A percentile compares a stretch with the other conserved stretches of the same genome.
Conservation (phyloP, 2,329 filamentous ascomycete genomes). For the Colletotrichum tofieldiae region DNA sequence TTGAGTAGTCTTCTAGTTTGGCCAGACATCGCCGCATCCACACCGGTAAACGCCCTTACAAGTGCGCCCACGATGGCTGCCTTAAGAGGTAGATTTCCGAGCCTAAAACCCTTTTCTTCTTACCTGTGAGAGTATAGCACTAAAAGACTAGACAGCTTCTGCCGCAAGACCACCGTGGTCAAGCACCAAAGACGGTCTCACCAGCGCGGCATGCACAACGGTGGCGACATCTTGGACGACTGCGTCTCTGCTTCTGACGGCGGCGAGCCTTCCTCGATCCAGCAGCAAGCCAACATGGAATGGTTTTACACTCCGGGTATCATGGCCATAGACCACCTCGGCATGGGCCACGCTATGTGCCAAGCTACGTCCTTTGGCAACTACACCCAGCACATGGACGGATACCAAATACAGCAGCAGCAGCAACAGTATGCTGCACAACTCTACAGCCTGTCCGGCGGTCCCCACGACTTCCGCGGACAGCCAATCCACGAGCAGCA, state of each 20-base stretch:
- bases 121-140: conserved; percentile 20
- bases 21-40: conserved; percentile 77
- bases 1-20: conserved; percentile 73
- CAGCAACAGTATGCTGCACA: conserved; percentile 56
- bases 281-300: conserved; percentile 66
- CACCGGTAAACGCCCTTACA: conserved; percentile 77
- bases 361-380: conserved; percentile 70
- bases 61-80: conserved; percentile 74
- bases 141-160: conserved; percentile 68
- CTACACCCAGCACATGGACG: conserved; percentile 66
- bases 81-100: conserved; percentile 68
- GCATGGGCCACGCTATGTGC: conserved; percentile 59
- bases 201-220: conserved; percentile 71
- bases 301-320: conserved; percentile 61
- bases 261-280: conserved; percentile 73
- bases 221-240: conserved; percentile 68
- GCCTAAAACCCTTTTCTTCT: not conserved
- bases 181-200: conserved; percentile 77
- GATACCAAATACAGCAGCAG: conserved; percentile 61
- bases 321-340: conserved; percentile 56
- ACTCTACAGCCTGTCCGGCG: conserved; percentile 63
- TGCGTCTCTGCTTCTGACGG: conserved; percentile 70
- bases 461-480: conserved; percentile 62
- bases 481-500: conserved; percentile 59
- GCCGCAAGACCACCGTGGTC: conserved; percentile 80